Base-by-base conservation (phyloP, 495 filamentous ascomycete genomes). In the Paragyromitra xinjiangensis region DNA sequence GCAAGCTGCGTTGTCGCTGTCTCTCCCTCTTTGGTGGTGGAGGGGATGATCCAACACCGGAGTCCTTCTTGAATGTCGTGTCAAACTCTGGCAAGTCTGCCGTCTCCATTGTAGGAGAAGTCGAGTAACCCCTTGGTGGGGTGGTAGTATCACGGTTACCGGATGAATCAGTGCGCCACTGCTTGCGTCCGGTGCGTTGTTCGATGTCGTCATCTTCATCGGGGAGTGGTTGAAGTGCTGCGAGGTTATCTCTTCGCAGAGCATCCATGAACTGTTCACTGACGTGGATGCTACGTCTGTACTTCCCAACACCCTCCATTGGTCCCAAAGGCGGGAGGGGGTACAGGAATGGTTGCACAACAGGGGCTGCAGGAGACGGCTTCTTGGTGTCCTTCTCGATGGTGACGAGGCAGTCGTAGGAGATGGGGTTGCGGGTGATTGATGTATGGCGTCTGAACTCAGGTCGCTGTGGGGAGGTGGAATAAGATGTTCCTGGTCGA, bases 291-390 rank as follows among this genome's bases (percentile, higher is more conserved):
- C 74, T 73, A 56, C 80, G 80, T 34, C 80, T 71, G 70, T 81
- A 81, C 50, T 81, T 81, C 7, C 80, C 80, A 61, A 81, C 80
- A 24, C 80, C 80, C 51, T 81, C 80, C 80, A 81, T 81, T 34
- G 80, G 80, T 45, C 79, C 80, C 61, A 81, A 66, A 12, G 80
- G 80, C 51, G 80, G 80, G 34, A 81, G 80, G 24, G 79, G 80
- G 26, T 81, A 81, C 12, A 81, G 66, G 40, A 78, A 70, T 64
- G 75, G 80, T 40, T 70, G 74, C 7, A 70, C 61, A 45, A 76
- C 40, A 9, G 79, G 64, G 19, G 69, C 40, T 11, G 61, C 22
- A 45, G 74, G 75, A 39, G 58, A 48, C 16, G 58, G 39, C n/a
- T 69, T 59, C 59, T 81, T 81, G 6, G 79, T 58, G 22, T 66